Base-by-base conservation (phyloP, 73 alveolate species). In the Blepharisma japonicum region DNA sequence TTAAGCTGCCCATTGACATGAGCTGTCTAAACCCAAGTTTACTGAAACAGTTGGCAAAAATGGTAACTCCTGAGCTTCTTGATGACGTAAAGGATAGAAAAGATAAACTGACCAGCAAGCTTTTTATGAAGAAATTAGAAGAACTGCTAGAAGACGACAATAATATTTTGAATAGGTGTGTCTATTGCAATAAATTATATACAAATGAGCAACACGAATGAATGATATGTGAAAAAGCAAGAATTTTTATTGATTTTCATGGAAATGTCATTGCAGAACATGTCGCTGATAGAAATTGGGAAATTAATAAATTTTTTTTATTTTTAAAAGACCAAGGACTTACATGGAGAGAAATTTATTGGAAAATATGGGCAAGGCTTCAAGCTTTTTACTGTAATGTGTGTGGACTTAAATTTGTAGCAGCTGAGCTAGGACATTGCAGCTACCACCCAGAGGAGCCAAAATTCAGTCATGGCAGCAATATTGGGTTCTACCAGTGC, bases 201-300 rank as follows among this genome's bases (percentile, higher is more conserved):
- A 87, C 91, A 11, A 46, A 39, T 8, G 87, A 46, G 27, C 78
- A 85, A 53, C 48, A 66, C 6, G 84, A 79, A 42, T 79, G 88
- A 86, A 83, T 87, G 95, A 56, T 76, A 54, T 87, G 95, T 71
- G 83, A 87, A 4, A 79, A 81, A 53, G 89, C 95, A 0, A 81
- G 56, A 55, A 79, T 87, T 45, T 87, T 87, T 74, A 87, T 87
- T 9, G 95, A 87, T 55, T 87, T 84, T 84, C 89, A 86, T 49
- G 95, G 95, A 21, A 71, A 80, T 11, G 91, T 87, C 6, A 80
- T 87, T 6, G 95, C 95, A 2, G 53, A 85, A 83, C 95, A 87
- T 66, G 89, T 87, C 70, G 90, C 90, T 5, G 95, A 87, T 55
- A 84, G 84, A 76, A 46, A 54, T 72, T 87, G 83, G 77, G 86